A percentile compares a stretch with the other conserved stretches of the same genome.
Evolutionary conservation across 768 basidiomycete species (phyloP).

Genomic region (Termitomyces sp.): DNA sequence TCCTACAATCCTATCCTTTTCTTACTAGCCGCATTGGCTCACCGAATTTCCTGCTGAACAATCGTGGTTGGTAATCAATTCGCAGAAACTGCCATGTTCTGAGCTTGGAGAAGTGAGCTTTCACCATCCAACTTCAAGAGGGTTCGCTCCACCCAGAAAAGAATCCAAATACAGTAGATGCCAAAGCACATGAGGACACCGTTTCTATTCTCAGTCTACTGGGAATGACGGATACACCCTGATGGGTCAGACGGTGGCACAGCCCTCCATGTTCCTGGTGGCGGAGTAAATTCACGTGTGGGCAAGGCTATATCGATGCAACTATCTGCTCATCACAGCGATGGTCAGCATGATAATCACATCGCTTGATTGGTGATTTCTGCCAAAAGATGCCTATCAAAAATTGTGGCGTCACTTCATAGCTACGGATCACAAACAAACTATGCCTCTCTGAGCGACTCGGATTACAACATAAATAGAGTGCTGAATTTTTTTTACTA

Average conservation of each 20-base stretch:
- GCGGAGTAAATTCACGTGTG: too few species aligned
- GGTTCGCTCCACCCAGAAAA: slow-evolving; percentile 31
- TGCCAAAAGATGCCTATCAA: too few species aligned
- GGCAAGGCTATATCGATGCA: too few species aligned
- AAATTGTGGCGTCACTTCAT: too few species aligned
- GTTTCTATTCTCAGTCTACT: slow-evolving; percentile 30
- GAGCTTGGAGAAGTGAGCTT: slow-evolving; percentile 18
- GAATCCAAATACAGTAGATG: slow-evolving; percentile 27
- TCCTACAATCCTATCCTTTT: not conserved
- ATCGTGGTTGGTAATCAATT: not conserved
- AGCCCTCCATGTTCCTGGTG: not conserved
- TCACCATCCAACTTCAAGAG: not conserved
- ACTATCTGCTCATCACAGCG: not conserved
- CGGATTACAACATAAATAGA: too few species aligned
- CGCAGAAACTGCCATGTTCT: slow-evolving; percentile 17
- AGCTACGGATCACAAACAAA: too few species aligned
- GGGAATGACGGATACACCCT: slow-evolving; percentile 10
- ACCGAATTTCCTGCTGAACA: slow-evolving; percentile 7
- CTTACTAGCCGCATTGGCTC: slow-evolving; percentile 33
- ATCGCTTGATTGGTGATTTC: too few species aligned
- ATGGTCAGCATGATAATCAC: not conserved
- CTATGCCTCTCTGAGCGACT: too few species aligned
- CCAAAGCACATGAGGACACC: slow-evolving; percentile 29
- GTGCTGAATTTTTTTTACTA: too few species aligned
- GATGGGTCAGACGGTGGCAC: not conserved